Base-by-base conservation (phyloP, 1,284 basidiomycete species). In the Naganishia cerealis region DNA sequence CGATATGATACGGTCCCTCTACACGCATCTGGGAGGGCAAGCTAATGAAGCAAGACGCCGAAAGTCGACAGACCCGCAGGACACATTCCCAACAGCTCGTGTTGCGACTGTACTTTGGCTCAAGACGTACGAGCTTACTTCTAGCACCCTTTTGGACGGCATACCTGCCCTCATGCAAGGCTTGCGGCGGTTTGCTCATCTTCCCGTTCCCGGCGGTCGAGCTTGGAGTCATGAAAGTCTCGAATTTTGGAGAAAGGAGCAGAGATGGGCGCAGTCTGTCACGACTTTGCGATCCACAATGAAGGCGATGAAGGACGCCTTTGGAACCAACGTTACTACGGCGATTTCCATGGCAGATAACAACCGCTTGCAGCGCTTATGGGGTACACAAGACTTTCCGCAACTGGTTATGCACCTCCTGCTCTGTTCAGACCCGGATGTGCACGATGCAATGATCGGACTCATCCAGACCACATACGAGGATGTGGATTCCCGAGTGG, bases 391-490 rank as follows among this genome's bases (percentile, higher is more conserved):
- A 0, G 83, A 82, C 16, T 82, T 87, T 18, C 85, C 86, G 2
- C 84, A 85, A 72, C 79, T 87, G 50, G 80, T 88, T 48, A 85
- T 88, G 68, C 78, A 84, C 24, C 83, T 94, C 38, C 86, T 94
- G 76, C 81, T 96, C 43, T 95, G 91, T 10, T 92, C 94, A 0
- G 84, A 88, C 16, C 87, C 88, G 29, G 84, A 86, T 12, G 80
- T 94, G 16, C 90, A 91, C 73, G 82, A 84, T 62, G 87, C 88
- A 9, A 88, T 88, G 1, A 89, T 92, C 76, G 85, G 85, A 36
- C 78, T 95, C 9, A 84, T 91, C 29, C 88, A 90, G 26, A 86
- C 90, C 70, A 88, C 91, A 0, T 94, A 90, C 73, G 90, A 93
- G 70, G 90, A 95, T 72, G 90, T 89, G 21, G 91, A 94, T 74